These are phyloP conservation scores for Pleurotus citrinopileatus DNA, from an alignment of 768 basidiomycete genomes.

Conservation along the genomic window DNA sequence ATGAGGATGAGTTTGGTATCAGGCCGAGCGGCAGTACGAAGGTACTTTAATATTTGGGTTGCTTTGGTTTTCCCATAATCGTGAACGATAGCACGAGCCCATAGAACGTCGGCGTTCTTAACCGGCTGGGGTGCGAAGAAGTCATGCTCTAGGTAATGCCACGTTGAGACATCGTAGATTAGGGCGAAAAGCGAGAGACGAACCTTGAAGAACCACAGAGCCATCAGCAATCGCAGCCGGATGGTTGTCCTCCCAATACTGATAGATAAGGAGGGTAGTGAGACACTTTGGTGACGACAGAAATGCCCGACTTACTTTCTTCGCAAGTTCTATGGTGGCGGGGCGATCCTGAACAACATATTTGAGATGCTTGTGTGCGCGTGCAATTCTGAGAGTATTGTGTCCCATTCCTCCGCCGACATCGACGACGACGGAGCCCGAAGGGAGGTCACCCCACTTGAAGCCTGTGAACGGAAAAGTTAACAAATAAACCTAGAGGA, in stretches of 20 bases:
- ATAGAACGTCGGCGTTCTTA: constrained; percentile 23
- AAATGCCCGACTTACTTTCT: constrained; percentile 15
- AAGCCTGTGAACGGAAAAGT: constrained; percentile 17
- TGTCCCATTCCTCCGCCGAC: constrained; percentile 35
- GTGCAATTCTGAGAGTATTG: constrained; percentile 24
- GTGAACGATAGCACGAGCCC: constrained; percentile 28
- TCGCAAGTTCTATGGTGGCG: constrained; percentile 21
- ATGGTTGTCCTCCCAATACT: constrained; percentile 25
- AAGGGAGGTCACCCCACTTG: constrained; percentile 15
- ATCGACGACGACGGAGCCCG: constrained; percentile 23
- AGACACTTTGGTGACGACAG: neutral
- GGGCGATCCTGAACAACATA: constrained; percentile 35
- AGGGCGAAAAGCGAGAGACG: neutral
- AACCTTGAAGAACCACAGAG: constrained; percentile 25
- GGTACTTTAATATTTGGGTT: constrained; percentile 22
- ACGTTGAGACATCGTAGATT: neutral
- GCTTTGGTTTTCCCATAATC: constrained; percentile 24
- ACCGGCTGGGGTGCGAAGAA: constrained; percentile 30
- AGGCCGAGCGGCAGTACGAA: constrained; percentile 20
- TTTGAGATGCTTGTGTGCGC: constrained; percentile 20
- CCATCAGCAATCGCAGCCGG: constrained; percentile 23
- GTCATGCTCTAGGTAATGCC: constrained; percentile 24
- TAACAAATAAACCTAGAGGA: neutral
- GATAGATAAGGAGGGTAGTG: too few relatives aligned
- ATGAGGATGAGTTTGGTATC: constrained; percentile 23